Base-by-base conservation (phyloP, 305 asterid species). In the Fraxinus platypoda region DNA sequence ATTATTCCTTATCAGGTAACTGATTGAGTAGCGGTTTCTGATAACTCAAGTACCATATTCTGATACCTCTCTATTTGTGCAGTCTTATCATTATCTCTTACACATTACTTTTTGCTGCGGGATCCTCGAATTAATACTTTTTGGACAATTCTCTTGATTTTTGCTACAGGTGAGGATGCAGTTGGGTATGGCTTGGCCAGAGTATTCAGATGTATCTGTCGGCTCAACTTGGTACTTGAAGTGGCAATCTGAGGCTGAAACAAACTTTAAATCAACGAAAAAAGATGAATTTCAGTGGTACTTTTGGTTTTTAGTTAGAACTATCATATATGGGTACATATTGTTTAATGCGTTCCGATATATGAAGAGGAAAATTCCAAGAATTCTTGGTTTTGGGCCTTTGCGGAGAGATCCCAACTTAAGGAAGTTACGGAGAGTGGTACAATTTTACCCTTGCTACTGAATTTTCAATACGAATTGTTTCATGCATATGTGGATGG, bases 151-250 rank as follows among this genome's bases (percentile, higher is more conserved):
- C 54, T 77, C 76, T 79, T 85, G 30, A 54, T 74, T 77, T 80
- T 82, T 83, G 68, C 35, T 78, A 80, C 83, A 97, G 99, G 83
- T 90, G 81, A 92, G 97, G 88, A 85, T 92, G 87, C 88, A 79
- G 35, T 87, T 96, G 87, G 98, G 99, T 76, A 96, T 94, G 99
- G 98, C 98, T 75, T 92, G 94, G 97, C 99, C 98, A 43, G 98
- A 94, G 88, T 92, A 92, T 86, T 84, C 88, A 3, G 95, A 96
- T 86, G 91, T 87, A 81, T 86, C 97, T 83, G 90, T 87, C 12
- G 86, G 87, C 84, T 87, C 98, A 78, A 90, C 94, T 73, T 96
- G 98, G 98, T 97, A 97, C 86, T 84, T 93, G 88, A 89, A 85
- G 83, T 94, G 97, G 98, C 98, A 93, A 80, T 91, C 97, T 79